Evolutionary conservation across 345 rosid genomes (phyloP).

Genomic region (Nasturtium officinale): DNA sequence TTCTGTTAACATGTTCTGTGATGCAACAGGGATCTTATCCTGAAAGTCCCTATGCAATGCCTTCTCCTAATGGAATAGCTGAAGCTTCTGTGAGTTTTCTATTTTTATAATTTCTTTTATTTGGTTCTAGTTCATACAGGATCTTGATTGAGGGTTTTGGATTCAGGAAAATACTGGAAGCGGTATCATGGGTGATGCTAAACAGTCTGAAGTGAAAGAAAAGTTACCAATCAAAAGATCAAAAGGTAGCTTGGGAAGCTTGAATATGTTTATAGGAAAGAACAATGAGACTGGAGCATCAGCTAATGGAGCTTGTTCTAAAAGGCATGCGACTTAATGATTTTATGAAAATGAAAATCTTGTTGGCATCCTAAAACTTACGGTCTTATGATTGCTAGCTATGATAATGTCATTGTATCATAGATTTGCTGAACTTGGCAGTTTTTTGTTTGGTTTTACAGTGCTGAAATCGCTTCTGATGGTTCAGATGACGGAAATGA

Average conservation of each 20-base stretch:
- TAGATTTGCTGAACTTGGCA: conserved; percentile 37
- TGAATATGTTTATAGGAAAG: conserved; percentile 86
- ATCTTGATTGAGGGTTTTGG: conserved; percentile 33
- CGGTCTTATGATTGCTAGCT: background rate
- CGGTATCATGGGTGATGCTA: conserved; percentile 64
- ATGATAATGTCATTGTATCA: conserved; percentile 11
- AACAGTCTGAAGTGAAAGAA: conserved; percentile 81
- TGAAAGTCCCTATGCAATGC: conserved; percentile 93
- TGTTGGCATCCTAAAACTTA: conserved; percentile 11
- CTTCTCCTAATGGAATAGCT: conserved; percentile 82
- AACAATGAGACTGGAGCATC: conserved; percentile 64
- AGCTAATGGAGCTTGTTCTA: conserved; percentile 82
- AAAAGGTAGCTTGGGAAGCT: conserved; percentile 94
- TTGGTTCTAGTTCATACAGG: conserved; percentile 14
- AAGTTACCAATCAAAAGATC: conserved; percentile 97
- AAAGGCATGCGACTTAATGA: conserved; percentile 58
- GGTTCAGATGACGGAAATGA: conserved; percentile 97
- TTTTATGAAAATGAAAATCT: background rate
- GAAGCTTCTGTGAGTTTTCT: conserved; percentile 71
- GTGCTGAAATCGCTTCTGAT: conserved; percentile 88
- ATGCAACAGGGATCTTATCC: conserved; percentile 84
- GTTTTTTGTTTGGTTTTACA: conserved; percentile 40
- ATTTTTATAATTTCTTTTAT: background rate
- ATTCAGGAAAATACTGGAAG: conserved; percentile 77
- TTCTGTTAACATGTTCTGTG: conserved; percentile 22